Base-by-base conservation (phyloP, 2,329 filamentous ascomycete genomes). In the Sporothrix dimorphospora region DNA sequence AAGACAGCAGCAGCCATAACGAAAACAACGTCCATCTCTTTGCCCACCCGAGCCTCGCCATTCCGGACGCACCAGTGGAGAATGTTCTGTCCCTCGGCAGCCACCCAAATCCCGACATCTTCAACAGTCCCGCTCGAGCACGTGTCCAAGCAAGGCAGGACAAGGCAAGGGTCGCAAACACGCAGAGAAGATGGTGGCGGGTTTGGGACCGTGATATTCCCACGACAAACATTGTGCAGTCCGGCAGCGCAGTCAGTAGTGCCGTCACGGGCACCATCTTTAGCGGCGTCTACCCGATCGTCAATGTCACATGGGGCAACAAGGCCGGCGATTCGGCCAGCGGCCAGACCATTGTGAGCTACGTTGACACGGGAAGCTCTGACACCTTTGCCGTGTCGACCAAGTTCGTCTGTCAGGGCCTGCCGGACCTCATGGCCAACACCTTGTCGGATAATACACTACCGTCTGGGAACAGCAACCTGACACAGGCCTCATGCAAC, bases 311-410 rank as follows among this genome's bases (percentile, higher is more conserved):
- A 1, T 76, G 74, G 75, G 74, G 59, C 2, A 61, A 40, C 34
- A 40, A 61, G 19, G 34, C 57, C 4, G 57, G 34, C 19, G 57
- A 40, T 19, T 3, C 30, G 6, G 14, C 57, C 4, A 21, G 14
- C 7, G 34, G 57, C 16, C 75, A 76, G 71, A 67, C 73, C 38
- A 75, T 75, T 61, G 73, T 75, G 72, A 75, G 72, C 71, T 75
- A 74, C 69, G 63, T 73, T 27, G 72, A 72, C 70, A 73, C 72
- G 19, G 72, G 72, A 16, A 73, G 70, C 57, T 57, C 70, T 12
- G 72, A 73, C 69, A 73, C 72, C 11, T 73, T 70, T 40, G 72
- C 66, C 6, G 72, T 73, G 4, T 69, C 53, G 12, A 55, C 49
- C 47, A 11, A n/a, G 4, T 73, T 73, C 21, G 42, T 40, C 24